Base-by-base conservation (phyloP, 1,139 yeast species). In the Wickerhamomyces sp. region DNA sequence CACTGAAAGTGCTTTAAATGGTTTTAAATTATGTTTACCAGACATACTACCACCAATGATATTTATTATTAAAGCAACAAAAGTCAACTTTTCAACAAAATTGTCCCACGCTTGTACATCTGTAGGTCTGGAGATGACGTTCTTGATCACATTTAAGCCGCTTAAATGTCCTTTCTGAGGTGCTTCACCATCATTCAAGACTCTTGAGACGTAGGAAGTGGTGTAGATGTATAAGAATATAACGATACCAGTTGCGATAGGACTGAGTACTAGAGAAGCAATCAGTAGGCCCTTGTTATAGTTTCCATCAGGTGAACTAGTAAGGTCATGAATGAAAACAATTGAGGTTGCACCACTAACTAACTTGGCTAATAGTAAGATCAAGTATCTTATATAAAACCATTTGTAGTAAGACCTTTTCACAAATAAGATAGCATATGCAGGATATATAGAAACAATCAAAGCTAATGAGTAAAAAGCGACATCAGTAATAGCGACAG, bases 401-500 rank as follows among this genome's bases (percentile, higher is more conserved):
- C 22, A 16, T 28, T 25, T 34, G 27, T 38, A 41, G 17, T 28
- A 31, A 3, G 41, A 31, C 3, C 19, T 8, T 12, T n/a, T 14
- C 7, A 18, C 18, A 15, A 39, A 10, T 16, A 39, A 5, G 2
- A 33, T 9, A 3, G 10, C 21, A 3, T 15, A 13, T 2, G 38
- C 20, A 22, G 43, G 43, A 16, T 24, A 32, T 7, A 40, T 3
- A 10, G 37, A 17, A 3, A 16, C 3, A 2, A 25, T 3, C 3
- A 34, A 5, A 2, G 31, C 22, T 7, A 37, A 1, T 2, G 30
- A 13, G 28, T 15, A 40, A 19, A 37, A 29, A 1, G 27, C 37
- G 9, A 40, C 25, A 24, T 40, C 41, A n/a, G 31, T 36, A n/a
- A 31, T 36, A 6, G 33, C 26, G 27, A 42, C 36, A 15, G 17